Evolutionary conservation across 345 rosid species (phyloP), one percentile per base, ranked within the genome.

Genomic region (Turritis glabra): DNA sequence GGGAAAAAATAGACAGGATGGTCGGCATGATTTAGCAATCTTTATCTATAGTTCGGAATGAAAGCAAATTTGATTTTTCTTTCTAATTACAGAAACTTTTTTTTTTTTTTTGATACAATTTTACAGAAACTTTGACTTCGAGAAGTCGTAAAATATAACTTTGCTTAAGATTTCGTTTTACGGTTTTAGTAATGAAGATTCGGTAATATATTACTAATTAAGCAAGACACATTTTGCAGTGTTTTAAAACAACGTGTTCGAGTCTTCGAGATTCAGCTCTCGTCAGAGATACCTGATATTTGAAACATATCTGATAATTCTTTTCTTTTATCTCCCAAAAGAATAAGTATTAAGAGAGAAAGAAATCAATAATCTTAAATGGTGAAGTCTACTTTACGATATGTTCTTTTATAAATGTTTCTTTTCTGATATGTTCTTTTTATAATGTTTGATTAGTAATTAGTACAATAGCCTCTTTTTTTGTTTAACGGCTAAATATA

Each of bases 81-180:
- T 77, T 63, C 80, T 70, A 77, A 30, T 63, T 77, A 27, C 52
- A 70, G 67, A 69, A 69, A 60, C 64, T 69, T 76, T 60, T 57
- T 69, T 69, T 40, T 67, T 2, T 52, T 72, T 32, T 19, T 5
- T 44, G 40, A 41, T 30, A 41, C 44, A 22, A 25, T 32, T 64
- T 22, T 44, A 54, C 7, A 43, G 64, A 64, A 64, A 63, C 60
- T 70, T 77, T 63, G 66, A 77, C 75, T 44, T 69, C 5, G 7
- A 62, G 1, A 43, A 69, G 17, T 61, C 57, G 11, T 18, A 52
- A 32, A 11, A 10, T 38, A 46, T 33, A 51, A 6, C 4, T 66
- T 35, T 18, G n/a, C 67, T 67, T 29, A 26, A 37, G 48, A 54
- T 55, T 73, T 37, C 22, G 6, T 48, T 55, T 56, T 35, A 46